phyloP scores from a whole-genome alignment of 139 green algal genomes.

The Deuterostichococcus epilithicus region DNA sequence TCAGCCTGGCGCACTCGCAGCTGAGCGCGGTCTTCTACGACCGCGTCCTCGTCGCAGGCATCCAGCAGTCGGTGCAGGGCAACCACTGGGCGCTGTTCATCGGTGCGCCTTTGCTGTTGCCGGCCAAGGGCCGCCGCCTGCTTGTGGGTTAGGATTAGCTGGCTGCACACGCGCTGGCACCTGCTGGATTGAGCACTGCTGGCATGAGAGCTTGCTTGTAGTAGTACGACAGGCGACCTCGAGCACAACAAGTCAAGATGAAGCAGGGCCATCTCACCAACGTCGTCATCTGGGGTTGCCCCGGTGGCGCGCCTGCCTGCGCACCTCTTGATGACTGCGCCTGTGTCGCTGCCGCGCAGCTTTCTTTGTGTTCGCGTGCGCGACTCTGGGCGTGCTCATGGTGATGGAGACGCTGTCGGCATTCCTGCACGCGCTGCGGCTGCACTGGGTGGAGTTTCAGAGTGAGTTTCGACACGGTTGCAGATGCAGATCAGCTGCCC shows the following conservation, averaged over 20 bases:
- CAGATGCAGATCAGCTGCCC: too few relatives aligned
- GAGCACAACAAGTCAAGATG: too few relatives aligned
- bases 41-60: slow-evolving; percentile 78
- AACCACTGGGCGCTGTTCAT: slow-evolving; percentile 59
- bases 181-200: too few relatives aligned
- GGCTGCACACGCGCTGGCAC: neutral
- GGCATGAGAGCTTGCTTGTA: too few relatives aligned
- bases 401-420: slow-evolving; percentile 96
- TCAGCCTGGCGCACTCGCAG: slow-evolving; percentile 94
- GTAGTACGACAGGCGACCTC: too few relatives aligned
- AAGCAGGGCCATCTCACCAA: too few relatives aligned
- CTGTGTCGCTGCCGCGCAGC: slow-evolving; percentile 31
- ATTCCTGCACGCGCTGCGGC: slow-evolving; percentile 95
- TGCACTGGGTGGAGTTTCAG: slow-evolving; percentile 97
- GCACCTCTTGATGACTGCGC: too few relatives aligned
- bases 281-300: too few relatives aligned
- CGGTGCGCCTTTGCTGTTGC: slow-evolving; percentile 32
- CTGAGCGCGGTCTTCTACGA: slow-evolving; percentile 94
- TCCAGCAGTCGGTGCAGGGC: slow-evolving; percentile 32
- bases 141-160: neutral
- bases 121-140: too few relatives aligned
- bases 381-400: slow-evolving; percentile 96
- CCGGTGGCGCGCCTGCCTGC: too few relatives aligned
- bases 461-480: slow-evolving; percentile 69
- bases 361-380: slow-evolving; percentile 87